phyloP scores from a whole-genome alignment of 2,329 filamentous ascomycete genomes.

The Aspergillus carbonarius region DNA sequence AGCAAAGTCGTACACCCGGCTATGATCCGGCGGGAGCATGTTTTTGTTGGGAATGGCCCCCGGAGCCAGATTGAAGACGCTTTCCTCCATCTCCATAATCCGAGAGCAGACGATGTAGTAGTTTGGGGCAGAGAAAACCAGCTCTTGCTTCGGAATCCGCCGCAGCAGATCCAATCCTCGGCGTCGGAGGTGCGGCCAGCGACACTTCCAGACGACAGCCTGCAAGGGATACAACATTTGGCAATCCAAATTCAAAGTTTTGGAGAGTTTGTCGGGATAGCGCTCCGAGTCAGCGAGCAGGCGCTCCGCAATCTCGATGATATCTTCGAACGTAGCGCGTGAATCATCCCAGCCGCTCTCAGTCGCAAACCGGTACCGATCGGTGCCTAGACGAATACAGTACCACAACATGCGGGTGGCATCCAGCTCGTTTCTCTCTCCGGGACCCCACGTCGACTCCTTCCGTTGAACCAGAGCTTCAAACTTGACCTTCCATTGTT shows the following conservation, averaged over 20 bases:
- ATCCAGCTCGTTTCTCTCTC: constrained; percentile 10
- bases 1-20: constrained; percentile 16
- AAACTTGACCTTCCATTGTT: constrained; percentile 12
- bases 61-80: background rate
- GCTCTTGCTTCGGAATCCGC: constrained; percentile 14
- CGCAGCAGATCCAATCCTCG: constrained; percentile 17
- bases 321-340: constrained; percentile 10
- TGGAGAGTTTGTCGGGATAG: constrained; percentile 13
- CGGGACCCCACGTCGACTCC: constrained; percentile 4
- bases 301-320: constrained; percentile 4
- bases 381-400: constrained; percentile 6
- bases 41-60: background rate
- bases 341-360: constrained; percentile 19
- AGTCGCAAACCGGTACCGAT: constrained; percentile 6
- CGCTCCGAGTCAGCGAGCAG: constrained; percentile 6
- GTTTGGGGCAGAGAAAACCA: constrained; percentile 13
- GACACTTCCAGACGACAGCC: constrained; percentile 23
- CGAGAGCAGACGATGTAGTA: constrained; percentile 17
- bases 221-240: constrained; percentile 21
- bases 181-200: constrained; percentile 21
- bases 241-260: constrained; percentile 14
- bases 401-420: constrained; percentile 14
- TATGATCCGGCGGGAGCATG: constrained; percentile 9
- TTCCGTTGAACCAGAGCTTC: constrained; percentile 10
- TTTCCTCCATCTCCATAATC: constrained; percentile 20